phyloP scores from a whole-genome alignment of 495 filamentous ascomycete genomes.

The Penicillium simplicissimum region DNA sequence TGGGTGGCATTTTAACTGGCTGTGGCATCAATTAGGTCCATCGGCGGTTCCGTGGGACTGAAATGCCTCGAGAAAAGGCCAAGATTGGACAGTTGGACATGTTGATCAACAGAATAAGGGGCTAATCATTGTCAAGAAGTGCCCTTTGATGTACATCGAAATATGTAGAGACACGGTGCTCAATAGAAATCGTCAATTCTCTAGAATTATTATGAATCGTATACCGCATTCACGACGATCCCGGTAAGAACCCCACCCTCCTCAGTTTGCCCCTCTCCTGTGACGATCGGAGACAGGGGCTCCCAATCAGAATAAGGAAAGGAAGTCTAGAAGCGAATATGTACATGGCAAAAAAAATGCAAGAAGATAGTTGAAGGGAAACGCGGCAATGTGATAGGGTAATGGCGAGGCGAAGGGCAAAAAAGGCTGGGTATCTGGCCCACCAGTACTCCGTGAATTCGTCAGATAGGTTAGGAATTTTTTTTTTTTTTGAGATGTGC shows the following conservation, averaged over 20 bases:
- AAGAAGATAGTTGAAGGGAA: neutral
- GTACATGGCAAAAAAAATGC: slow-evolving; percentile 11
- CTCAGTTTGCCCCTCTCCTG: neutral
- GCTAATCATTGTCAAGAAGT: neutral
- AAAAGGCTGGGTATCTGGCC: slow-evolving; percentile 25
- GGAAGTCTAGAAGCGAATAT: slow-evolving; percentile 19
- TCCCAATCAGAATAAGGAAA: neutral
- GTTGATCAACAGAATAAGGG: neutral
- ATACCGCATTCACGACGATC: neutral
- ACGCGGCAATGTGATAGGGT: slow-evolving; percentile 1
- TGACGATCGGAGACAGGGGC: neutral
- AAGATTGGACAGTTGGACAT: neutral
- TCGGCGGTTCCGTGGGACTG: neutral
- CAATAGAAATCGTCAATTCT: neutral
- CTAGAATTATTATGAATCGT: neutral
- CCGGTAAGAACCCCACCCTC: slow-evolving; percentile 1
- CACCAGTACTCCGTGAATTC: slow-evolving; percentile 23
- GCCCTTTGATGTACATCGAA: neutral
- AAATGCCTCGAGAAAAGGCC: neutral
- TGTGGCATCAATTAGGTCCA: slow-evolving; percentile 1
- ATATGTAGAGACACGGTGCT: neutral
- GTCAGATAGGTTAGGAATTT: slow-evolving; percentile 7
- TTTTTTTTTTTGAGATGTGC: neutral
- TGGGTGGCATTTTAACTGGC: slow-evolving; percentile 5
- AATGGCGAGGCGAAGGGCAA: slow-evolving; percentile 1